These are phyloP conservation scores for Erigeron canadensis DNA, from an alignment of 129 eudicot species.

Conservation along the genomic window DNA sequence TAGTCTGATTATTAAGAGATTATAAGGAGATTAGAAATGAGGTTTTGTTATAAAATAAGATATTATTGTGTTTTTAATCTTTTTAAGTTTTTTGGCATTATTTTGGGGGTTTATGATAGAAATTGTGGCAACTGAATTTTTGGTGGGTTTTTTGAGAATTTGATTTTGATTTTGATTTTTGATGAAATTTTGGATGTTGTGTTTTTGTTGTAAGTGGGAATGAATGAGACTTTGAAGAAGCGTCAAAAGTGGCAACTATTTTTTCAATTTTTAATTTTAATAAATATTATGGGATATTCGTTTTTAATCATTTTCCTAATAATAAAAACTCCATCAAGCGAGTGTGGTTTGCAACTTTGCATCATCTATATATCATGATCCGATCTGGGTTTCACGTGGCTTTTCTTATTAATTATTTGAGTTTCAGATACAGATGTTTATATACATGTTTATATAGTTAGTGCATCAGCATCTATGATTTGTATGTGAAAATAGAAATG, in stretches of 20 bases:
- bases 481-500: too few species aligned
- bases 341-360: background rate
- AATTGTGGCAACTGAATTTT: background rate
- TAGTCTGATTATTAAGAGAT: background rate
- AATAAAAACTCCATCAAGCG: too few species aligned
- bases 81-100: too few species aligned
- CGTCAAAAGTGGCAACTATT: conserved; percentile 39
- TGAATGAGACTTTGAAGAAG: conserved; percentile 27
- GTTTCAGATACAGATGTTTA: too few species aligned
- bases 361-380: conserved; percentile 29
- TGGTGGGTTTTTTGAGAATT: conserved; percentile 19
- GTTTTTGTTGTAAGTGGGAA: background rate
- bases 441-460: too few species aligned
- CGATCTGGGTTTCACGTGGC: conserved; percentile 27
- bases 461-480: too few species aligned
- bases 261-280: background rate
- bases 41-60: background rate
- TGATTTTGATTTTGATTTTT: background rate
- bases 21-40: background rate
- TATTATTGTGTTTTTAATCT: background rate
- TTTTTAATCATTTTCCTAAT: background rate
- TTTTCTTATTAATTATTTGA: too few species aligned
- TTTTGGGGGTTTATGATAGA: conserved; percentile 14
- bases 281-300: conserved; percentile 13
- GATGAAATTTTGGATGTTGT: background rate